These are phyloP conservation scores for Tylopilus orsonianus DNA, from an alignment of 1,284 basidiomycete species.

Conservation along the genomic window DNA sequence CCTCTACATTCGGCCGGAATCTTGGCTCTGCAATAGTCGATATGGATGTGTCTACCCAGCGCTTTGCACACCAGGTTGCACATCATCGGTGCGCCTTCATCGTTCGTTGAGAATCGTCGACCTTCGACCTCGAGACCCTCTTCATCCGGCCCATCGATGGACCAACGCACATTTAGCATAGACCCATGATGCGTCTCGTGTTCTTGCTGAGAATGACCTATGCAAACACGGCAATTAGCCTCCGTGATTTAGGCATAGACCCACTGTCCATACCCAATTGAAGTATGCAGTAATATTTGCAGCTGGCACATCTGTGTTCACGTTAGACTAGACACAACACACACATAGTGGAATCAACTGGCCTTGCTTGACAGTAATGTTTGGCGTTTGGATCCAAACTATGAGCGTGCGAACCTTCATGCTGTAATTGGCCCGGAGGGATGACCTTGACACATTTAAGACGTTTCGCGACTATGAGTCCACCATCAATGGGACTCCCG, in stretches of 20 bases:
- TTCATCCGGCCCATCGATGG: conserved; percentile 48
- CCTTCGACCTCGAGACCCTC: conserved; percentile 50
- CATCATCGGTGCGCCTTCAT: conserved; percentile 64
- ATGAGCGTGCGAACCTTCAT: conserved; percentile 50
- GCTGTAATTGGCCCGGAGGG: conserved; percentile 39
- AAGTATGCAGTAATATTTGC: conserved; percentile 57
- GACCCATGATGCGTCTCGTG: conserved; percentile 63
- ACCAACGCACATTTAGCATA: conserved; percentile 57
- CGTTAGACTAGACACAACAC: conserved; percentile 1
- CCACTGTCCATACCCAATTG: conserved; percentile 41
- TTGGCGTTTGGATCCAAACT: conserved; percentile 39
- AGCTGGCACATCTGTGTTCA: conserved; percentile 45
- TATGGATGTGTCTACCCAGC: conserved; percentile 45
- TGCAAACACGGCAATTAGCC: neutral
- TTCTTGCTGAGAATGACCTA: conserved; percentile 56
- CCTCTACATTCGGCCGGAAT: conserved; percentile 37
- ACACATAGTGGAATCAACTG: conserved; percentile 6
- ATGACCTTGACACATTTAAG: conserved; percentile 48
- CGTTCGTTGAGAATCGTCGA: conserved; percentile 49
- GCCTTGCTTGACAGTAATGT: conserved; percentile 53
- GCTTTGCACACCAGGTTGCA: conserved; percentile 50
- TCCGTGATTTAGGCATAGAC: neutral
- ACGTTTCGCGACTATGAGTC: conserved; percentile 44
- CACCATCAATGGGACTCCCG: neutral
- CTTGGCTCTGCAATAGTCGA: conserved; percentile 52